Evolutionary conservation across 495 filamentous ascomycete species (phyloP).

Genomic region (Darksidea phi): DNA sequence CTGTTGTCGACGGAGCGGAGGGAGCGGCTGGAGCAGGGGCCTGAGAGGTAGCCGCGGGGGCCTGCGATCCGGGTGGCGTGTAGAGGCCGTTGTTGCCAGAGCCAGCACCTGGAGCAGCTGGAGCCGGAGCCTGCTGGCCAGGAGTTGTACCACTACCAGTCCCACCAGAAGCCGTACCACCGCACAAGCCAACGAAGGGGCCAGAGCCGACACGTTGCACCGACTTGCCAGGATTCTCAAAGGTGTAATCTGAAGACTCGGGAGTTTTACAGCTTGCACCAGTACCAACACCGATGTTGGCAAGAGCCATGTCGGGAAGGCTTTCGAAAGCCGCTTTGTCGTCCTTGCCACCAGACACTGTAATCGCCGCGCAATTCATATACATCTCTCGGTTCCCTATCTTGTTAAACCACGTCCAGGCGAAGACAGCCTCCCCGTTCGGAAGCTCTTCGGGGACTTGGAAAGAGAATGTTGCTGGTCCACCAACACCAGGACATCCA

Average conservation of each 20-base stretch:
- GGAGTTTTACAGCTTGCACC: slow-evolving; percentile 22
- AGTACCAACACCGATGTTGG: slow-evolving; percentile 49
- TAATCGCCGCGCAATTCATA: slow-evolving; percentile 58
- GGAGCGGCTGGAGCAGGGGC: slow-evolving; percentile 16
- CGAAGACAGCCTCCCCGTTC: slow-evolving; percentile 52
- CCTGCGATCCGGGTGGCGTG: slow-evolving; percentile 6
- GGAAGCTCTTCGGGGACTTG: slow-evolving; percentile 57
- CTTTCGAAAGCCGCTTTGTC: slow-evolving; percentile 37
- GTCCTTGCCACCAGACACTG: slow-evolving; percentile 48
- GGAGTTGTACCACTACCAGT: neutral
- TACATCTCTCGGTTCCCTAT: slow-evolving; percentile 61
- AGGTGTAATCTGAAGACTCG: slow-evolving; percentile 25
- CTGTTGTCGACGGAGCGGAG: slow-evolving; percentile 8
- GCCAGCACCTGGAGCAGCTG: slow-evolving; percentile 4
- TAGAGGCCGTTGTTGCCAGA: slow-evolving; percentile 4
- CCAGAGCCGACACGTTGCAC: slow-evolving; percentile 15
- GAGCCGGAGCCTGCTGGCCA: too few species aligned
- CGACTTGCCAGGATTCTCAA: slow-evolving; percentile 32
- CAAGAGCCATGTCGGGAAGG: slow-evolving; percentile 58
- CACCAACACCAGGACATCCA: slow-evolving; percentile 62
- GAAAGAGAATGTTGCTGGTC: slow-evolving; percentile 50
- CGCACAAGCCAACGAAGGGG: slow-evolving; percentile 17
- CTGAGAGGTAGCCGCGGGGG: slow-evolving; percentile 3
- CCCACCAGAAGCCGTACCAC: neutral
- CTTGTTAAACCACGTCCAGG: slow-evolving; percentile 61